phyloP scores from a whole-genome alignment of 169 alveolate genomes.

The Plasmodium billcollinsi region DNA sequence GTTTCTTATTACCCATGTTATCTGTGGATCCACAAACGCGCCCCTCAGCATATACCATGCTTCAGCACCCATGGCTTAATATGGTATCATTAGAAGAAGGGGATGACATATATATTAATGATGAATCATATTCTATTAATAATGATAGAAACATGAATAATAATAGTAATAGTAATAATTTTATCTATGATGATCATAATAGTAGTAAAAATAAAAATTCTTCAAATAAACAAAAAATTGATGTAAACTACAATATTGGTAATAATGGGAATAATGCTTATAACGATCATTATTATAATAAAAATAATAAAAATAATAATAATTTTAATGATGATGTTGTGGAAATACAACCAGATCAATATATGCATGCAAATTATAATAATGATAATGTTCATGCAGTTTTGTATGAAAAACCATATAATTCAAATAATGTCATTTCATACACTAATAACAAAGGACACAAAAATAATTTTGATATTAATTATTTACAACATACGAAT shows the following conservation, averaged over 20 bases:
- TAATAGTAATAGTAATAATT: slow-evolving; percentile 11
- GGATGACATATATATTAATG: slow-evolving; percentile 22
- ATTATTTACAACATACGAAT: background rate
- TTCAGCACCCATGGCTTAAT: slow-evolving; percentile 93
- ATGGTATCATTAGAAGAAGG: slow-evolving; percentile 56
- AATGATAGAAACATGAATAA: slow-evolving; percentile 12
- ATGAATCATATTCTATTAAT: slow-evolving; percentile 50
- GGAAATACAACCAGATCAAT: background rate
- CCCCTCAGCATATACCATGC: slow-evolving; percentile 92
- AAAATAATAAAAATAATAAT: too few species aligned
- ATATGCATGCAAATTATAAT: background rate
- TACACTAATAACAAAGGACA: background rate
- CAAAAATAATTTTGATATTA: background rate
- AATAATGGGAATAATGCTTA: background rate
- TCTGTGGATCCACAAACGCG: slow-evolving; percentile 92
- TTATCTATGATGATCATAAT: background rate
- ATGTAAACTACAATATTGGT: background rate
- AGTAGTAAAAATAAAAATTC: background rate
- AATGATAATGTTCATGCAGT: background rate
- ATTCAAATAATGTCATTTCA: background rate
- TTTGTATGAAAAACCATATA: slow-evolving; percentile 6
- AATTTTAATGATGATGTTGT: background rate
- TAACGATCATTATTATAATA: too few species aligned
- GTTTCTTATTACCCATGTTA: slow-evolving; percentile 91
- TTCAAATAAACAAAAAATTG: slow-evolving; percentile 1